These are phyloP conservation scores for Brassica rapa DNA, from an alignment of 345 rosid genomes.

Conservation along the genomic window DNA sequence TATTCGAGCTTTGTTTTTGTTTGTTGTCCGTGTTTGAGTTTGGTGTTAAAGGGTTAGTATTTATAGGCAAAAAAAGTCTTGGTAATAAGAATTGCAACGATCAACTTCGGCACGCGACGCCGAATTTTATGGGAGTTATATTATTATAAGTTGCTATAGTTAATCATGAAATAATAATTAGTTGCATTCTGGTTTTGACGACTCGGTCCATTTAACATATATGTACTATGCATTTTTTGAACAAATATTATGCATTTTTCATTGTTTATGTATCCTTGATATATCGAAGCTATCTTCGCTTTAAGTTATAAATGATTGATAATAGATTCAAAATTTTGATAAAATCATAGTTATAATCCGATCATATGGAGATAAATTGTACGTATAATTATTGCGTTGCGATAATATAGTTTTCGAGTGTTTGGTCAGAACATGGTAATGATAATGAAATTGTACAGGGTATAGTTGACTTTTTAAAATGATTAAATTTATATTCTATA, in stretches of 20 bases:
- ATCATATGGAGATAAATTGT: background rate
- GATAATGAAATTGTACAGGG: conserved; percentile 17
- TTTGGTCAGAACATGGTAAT: conserved; percentile 9
- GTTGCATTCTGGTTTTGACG: background rate
- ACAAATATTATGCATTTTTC: background rate
- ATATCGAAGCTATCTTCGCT: conserved; percentile 9
- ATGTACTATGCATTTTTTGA: background rate
- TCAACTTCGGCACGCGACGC: conserved; percentile 25
- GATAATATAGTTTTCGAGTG: background rate
- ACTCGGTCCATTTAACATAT: conserved; percentile 22
- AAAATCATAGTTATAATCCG: background rate
- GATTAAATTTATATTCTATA: background rate
- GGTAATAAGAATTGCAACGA: background rate
- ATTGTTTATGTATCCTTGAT: background rate
- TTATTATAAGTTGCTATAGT: conserved; percentile 3
- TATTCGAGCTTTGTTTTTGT: conserved; percentile 2
- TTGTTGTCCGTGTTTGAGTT: conserved; percentile 32
- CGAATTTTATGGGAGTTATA: conserved; percentile 2
- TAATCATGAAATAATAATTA: conserved; percentile 3
- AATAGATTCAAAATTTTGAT: conserved; percentile 10
- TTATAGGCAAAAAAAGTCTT: conserved; percentile 24
- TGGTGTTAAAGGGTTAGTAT: conserved; percentile 26
- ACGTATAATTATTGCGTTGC: background rate
- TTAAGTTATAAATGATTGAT: background rate
- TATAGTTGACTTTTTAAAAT: conserved; percentile 29